phyloP scores from a whole-genome alignment of 192 early-diverging fungal species.

The Mortierella claussenii region DNA sequence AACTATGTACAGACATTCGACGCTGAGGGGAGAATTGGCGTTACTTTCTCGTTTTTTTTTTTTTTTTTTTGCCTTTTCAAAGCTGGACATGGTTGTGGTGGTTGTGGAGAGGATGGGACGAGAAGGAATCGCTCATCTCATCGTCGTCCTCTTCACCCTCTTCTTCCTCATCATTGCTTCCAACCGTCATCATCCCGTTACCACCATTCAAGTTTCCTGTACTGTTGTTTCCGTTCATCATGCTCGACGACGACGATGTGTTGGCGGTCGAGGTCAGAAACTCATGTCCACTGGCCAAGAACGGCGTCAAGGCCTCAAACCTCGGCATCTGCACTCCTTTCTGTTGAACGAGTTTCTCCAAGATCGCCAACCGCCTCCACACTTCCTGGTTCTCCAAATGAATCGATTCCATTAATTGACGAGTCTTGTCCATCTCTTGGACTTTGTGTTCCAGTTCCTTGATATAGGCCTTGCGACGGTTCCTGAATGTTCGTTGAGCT shows the following conservation, averaged over 20 bases:
- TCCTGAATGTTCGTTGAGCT: slow-evolving; percentile 91
- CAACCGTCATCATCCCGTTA: slow-evolving; percentile 11
- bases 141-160: slow-evolving; percentile 48
- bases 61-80: not conserved
- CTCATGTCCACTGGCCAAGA: not conserved
- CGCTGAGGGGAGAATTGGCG: too few relatives aligned
- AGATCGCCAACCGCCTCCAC: slow-evolving; percentile 33
- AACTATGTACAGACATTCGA: too few relatives aligned
- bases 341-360: slow-evolving; percentile 24
- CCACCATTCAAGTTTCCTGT: not conserved
- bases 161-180: slow-evolving; percentile 42
- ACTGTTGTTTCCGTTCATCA: slow-evolving; percentile 8
- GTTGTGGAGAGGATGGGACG: not conserved
- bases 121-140: slow-evolving; percentile 36
- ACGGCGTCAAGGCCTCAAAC: slow-evolving; percentile 25
- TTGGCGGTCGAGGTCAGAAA: not conserved
- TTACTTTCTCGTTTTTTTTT: too few relatives aligned
- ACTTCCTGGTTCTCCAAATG: slow-evolving; percentile 50
- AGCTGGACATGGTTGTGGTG: slow-evolving; percentile 2
- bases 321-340: slow-evolving; percentile 18
- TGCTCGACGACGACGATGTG: not conserved
- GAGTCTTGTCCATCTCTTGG: slow-evolving; percentile 64
- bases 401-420: slow-evolving; percentile 59
- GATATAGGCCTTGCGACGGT: slow-evolving; percentile 85
- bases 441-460: slow-evolving; percentile 82